Evolutionary conservation across 176 grass and related monocot genomes (phyloP), one percentile per base, ranked within the genome.

Genomic region (Oryza brachyantha): DNA sequence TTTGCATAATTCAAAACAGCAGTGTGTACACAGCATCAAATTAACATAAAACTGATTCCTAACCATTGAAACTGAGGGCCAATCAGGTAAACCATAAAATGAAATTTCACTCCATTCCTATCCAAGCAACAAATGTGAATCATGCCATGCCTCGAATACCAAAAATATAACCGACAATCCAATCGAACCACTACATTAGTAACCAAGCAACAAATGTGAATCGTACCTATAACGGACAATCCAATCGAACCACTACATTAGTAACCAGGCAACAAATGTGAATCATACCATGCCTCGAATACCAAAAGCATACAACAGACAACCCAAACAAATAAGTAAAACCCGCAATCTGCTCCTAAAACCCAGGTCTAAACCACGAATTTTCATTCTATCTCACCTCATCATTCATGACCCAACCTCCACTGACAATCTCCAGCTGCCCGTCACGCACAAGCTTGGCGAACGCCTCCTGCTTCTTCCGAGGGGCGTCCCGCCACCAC

Each of bases 371-470:
- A 71, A 86, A 82, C 61, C 77, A 85, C 68, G 19, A 14, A 55
- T 24, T n/a, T 74, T 41, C 72, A 21, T 52, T 38, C 31, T 27
- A 7, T 26, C 66, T 88, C 43, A 94, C 96, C 90, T 98, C 96
- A 25, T 98, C 96, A 37, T 98, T 98, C 96, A 98, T 98, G 84
- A 98, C 96, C 96, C 96, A 98, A 16, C 96, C 96, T 9, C 96
- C 96, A 86, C 96, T 91, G 39, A 98, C 96, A 31, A 98, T 98
- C 79, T 98, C 96, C 7, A 98, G 86, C 80, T 98, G 96, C 0
- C 96, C 96, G 9, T 94, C 74, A 28, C 83, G 91, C 13, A 98
- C 90, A 21, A 94, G 91, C 70, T 91, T 94, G 10, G 84, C 74
- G 14, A 98, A 87, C 28, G 62, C 79, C 55, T 94, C 90, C 88